Percentiles rank a stretch among this genome's conserved stretches.
phyloP scores from a whole-genome alignment of 176 grass and related monocot species.

The Aegilops speltoides region DNA sequence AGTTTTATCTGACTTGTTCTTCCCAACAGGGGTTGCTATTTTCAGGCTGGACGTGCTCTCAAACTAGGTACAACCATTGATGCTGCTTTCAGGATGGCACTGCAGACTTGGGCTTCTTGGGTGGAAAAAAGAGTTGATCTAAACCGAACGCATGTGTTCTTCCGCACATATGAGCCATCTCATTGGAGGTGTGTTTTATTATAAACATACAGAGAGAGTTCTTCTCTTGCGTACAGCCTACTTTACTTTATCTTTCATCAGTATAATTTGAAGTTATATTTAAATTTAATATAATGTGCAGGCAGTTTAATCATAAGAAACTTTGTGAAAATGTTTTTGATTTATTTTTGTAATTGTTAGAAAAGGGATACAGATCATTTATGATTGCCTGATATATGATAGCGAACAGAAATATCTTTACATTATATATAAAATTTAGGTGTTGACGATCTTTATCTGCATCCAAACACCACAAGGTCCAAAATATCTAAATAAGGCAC shows the following conservation, averaged over 20 bases:
- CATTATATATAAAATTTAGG: neutral
- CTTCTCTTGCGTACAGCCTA: neutral
- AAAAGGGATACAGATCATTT: neutral
- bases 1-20: conserved; percentile 10
- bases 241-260: neutral
- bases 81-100: conserved; percentile 76
- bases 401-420: neutral
- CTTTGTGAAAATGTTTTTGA: neutral
- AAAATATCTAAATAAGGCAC: neutral
- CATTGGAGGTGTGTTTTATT: conserved; percentile 79
- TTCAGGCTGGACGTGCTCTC: conserved; percentile 65
- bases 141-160: conserved; percentile 88
- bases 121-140: conserved; percentile 73
- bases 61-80: conserved; percentile 86
- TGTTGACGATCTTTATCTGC: neutral
- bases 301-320: neutral
- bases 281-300: neutral
- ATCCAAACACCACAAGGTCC: neutral
- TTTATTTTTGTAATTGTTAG: neutral
- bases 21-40: conserved; percentile 91
- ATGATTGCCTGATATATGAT: neutral
- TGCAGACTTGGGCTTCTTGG: conserved; percentile 92
- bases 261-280: neutral
- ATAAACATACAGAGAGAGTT: neutral
- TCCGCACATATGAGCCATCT: conserved; percentile 93